Evolutionary conservation across 1,284 basidiomycete species (phyloP).

Genomic region (Boletus mariae): DNA sequence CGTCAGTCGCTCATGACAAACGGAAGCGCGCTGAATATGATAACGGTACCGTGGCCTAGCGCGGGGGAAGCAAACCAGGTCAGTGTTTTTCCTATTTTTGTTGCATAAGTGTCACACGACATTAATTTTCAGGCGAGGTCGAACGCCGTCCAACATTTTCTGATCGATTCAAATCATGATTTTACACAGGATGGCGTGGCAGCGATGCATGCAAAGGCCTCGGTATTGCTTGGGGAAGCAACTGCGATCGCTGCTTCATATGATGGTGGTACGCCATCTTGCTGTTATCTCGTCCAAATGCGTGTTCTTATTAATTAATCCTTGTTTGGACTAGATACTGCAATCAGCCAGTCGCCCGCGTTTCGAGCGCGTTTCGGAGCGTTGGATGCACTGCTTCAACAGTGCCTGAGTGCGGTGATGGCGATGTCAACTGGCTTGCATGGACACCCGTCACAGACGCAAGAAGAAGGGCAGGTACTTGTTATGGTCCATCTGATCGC

Average conservation of each 20-base stretch:
- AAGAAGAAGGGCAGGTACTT: constrained; percentile 13
- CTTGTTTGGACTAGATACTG: constrained; percentile 21
- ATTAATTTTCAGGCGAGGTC: constrained; percentile 2
- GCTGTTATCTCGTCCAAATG: not conserved
- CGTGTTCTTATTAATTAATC: not conserved
- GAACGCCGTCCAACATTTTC: constrained; percentile 28
- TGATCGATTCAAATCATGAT: constrained; percentile 20
- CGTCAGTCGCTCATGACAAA: constrained; percentile 9
- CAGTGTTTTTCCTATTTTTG: not conserved
- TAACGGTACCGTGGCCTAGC: constrained; percentile 46
- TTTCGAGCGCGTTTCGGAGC: constrained; percentile 30
- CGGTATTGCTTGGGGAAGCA: constrained; percentile 34
- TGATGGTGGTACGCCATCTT: constrained; percentile 21
- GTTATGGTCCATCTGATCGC: constrained; percentile 24
- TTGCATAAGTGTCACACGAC: not conserved
- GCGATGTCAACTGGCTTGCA: constrained; percentile 2
- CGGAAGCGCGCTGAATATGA: constrained; percentile 28
- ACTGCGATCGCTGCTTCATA: constrained; percentile 26
- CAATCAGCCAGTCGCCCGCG: constrained; percentile 15
- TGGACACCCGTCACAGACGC: constrained; percentile 18
- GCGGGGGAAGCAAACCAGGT: constrained; percentile 4
- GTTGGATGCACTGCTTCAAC: constrained; percentile 35
- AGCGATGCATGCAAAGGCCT: constrained; percentile 32
- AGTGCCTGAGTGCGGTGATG: constrained; percentile 25
- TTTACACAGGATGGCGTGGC: constrained; percentile 16